Evolutionary conservation across 2,329 filamentous ascomycete species (phyloP), one percentile per base, ranked within the genome.

Genomic region (Aureobasidium sp.): DNA sequence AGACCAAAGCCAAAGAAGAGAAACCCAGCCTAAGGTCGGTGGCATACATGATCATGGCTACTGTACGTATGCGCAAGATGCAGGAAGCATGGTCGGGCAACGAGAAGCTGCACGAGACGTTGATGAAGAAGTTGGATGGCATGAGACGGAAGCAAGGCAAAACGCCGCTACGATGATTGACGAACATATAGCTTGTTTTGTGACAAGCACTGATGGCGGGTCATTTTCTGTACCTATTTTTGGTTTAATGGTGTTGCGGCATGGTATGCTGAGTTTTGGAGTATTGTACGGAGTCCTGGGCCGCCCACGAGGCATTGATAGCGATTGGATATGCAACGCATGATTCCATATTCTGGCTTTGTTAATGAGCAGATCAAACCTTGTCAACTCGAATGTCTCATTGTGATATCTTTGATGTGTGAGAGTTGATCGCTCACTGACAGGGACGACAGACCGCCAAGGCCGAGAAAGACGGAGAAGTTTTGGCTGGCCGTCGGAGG

Each of bases 1-100:
- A 81, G 66, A 62, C 65, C 29, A 77, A 75, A 1, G 71, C 78
- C 44, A 73, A 76, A 16, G 72, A 78, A 61, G 75, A 74, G 61
- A 76, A 75, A 59, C 79, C 75, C 4, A 75, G 74, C 3, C 70
- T 85, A 55, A 76, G 77, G 59, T 75, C 77, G 6, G 78, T 82
- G 1, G 80, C 75, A 3, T 67, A 77, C 34, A 74, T 77, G 61
- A 72, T 85, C 11, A 73, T 82, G 3, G 81, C 81, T 6, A 72
- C 72, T 0, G 68, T 81, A 16, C 71, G 82, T 7, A 84, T 85
- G 78, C 74, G 76, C 68, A 79, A 72, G 64, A 69, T 78, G 65
- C 75, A 74, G 8, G 71, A 76, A 64, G 71, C 74, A 10, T 85
- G 83, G 82, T 76, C 76, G 3, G 76, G 73, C 49, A 79, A 75